Evolutionary conservation across 2,329 filamentous ascomycete species (phyloP), one percentile per base, ranked within the genome.

Genomic region (Aspergillus aculeatinus): DNA sequence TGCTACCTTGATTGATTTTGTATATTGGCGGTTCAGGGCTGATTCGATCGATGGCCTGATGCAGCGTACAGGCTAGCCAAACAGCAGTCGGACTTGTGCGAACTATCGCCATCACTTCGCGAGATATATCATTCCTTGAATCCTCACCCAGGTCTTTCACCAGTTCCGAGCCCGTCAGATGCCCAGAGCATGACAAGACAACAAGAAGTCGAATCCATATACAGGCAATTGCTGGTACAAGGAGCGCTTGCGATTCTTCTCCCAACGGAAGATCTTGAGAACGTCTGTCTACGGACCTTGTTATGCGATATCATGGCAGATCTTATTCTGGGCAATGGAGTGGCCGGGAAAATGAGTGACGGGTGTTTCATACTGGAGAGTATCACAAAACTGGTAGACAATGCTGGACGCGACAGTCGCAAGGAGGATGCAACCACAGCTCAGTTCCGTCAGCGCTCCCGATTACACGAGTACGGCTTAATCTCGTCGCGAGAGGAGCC

Each of bases 191-290:
- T 82, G 51, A 73, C 81, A 60, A 80, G 85, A 58, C 92, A 96
- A 78, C 80, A 81, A 59, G 85, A 89, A 62, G 94, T 92, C 70
- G 95, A 98, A 79, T 83, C 83, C 27, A 82, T 86, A 50, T 98
- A 97, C 81, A 89, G 94, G 67, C 91, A 96, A 72, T 81, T 98
- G 59, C 82, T 98, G n/a, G 89, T 93, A 16, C 88, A 93, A 71
- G 91, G 89, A 31, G 83, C 92, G 42, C 80, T 99, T 63, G 89
- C 91, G 25, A 82, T 96, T 55, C 83, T 99, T 16, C 83, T 99
- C 21, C 95, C 95, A 10, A 95, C 92, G 16, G 94, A 98, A 70
- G 94, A 98, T 74, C 81, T 98, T 44, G 87, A 94, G 70, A 98
- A 96, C 74, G 86, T 86, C 57, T 96, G 91, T 74, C 81, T 98